Percentiles rank a stretch among this genome's conserved stretches.
Conservation (phyloP, 2,329 filamentous ascomycete genomes). For the Didymella pomorum region DNA sequence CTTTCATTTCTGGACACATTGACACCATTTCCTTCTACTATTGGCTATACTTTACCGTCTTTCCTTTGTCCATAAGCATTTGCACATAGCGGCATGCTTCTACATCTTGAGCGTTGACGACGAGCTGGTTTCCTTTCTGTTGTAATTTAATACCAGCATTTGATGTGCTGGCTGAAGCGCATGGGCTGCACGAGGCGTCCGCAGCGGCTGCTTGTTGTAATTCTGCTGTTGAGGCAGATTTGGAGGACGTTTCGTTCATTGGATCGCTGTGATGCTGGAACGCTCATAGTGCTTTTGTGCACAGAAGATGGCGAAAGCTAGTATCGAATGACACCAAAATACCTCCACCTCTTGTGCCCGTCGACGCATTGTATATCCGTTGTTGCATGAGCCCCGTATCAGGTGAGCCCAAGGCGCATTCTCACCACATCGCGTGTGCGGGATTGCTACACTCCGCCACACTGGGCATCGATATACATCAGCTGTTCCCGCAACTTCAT, state of each 20-base stretch:
- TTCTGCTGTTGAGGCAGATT: constrained; percentile 13
- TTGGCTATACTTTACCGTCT: background rate
- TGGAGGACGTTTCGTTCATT: constrained; percentile 19
- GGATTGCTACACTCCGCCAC: background rate
- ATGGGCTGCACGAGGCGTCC: constrained; percentile 6
- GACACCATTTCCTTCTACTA: background rate
- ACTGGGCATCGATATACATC: background rate
- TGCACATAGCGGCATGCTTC: constrained; percentile 14
- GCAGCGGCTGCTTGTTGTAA: constrained; percentile 15
- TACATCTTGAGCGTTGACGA: constrained; percentile 20
- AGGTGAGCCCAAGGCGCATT: background rate
- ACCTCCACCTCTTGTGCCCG: constrained; percentile 9
- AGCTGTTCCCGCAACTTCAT: background rate
- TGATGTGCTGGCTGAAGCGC: constrained; percentile 19
- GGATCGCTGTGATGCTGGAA: constrained; percentile 14
- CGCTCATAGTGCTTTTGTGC: constrained; percentile 13
- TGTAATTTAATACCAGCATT: constrained; percentile 20
- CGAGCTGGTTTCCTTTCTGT: constrained; percentile 14
- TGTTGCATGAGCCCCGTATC: background rate
- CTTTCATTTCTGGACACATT: constrained; percentile 21
- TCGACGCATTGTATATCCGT: background rate
- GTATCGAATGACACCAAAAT: constrained; percentile 16
- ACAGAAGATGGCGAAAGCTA: constrained; percentile 18
- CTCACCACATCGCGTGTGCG: background rate
- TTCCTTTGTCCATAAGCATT: constrained; percentile 15